Evolutionary conservation across 2,329 filamentous ascomycete genomes (phyloP).

Genomic region (Dothidotthia symphoricarpi): DNA sequence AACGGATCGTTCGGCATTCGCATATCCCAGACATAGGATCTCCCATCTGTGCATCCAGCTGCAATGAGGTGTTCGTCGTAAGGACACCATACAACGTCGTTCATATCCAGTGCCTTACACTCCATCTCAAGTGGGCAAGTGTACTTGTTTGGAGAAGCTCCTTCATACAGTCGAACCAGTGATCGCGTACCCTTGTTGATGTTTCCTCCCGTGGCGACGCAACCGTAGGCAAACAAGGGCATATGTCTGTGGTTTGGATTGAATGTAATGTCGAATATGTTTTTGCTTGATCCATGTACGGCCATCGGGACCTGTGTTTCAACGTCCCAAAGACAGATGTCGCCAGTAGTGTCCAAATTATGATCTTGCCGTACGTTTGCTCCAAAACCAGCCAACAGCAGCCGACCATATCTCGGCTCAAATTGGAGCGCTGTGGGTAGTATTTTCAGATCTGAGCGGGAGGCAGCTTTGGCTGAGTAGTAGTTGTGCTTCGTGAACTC

Average conservation of each 20-base stretch:
- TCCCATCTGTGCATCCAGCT: slow-evolving; percentile 60
- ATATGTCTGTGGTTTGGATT: slow-evolving; percentile 43
- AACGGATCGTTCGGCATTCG: slow-evolving; percentile 49
- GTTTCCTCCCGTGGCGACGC: slow-evolving; percentile 39
- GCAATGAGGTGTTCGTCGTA: slow-evolving; percentile 53
- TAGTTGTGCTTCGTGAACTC: slow-evolving; percentile 14
- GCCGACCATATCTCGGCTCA: slow-evolving; percentile 32
- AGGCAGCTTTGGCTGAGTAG: slow-evolving; percentile 31
- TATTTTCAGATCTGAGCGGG: slow-evolving; percentile 29
- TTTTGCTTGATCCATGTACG: slow-evolving; percentile 51
- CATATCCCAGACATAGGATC: slow-evolving; percentile 61
- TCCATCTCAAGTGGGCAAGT: slow-evolving; percentile 48
- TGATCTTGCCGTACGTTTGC: slow-evolving; percentile 34
- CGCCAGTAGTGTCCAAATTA: slow-evolving; percentile 47
- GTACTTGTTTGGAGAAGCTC: slow-evolving; percentile 28
- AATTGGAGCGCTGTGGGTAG: slow-evolving; percentile 36
- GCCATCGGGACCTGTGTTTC: slow-evolving; percentile 41
- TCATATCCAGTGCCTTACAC: slow-evolving; percentile 61
- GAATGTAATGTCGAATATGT: slow-evolving; percentile 60
- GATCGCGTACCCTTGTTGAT: slow-evolving; percentile 47
- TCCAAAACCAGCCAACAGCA: slow-evolving; percentile 57
- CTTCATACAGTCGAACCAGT: slow-evolving; percentile 54
- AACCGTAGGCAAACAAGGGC: slow-evolving; percentile 55
- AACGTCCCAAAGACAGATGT: slow-evolving; percentile 56
- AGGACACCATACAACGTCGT: slow-evolving; percentile 57